Evolutionary conservation across 345 rosid species (phyloP).

Genomic region (Populus pruinosa): DNA sequence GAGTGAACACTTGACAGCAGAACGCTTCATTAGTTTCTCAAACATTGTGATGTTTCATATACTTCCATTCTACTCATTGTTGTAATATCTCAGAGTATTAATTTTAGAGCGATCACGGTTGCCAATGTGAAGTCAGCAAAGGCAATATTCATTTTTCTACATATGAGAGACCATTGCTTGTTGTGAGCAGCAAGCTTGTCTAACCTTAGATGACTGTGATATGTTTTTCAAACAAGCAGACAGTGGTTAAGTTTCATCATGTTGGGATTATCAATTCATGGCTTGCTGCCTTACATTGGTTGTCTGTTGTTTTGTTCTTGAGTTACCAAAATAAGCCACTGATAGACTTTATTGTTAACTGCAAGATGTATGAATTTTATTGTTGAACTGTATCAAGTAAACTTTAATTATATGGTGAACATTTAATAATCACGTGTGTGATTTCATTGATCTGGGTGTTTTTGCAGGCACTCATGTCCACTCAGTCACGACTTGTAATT

Average conservation of each 20-base stretch:
- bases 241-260: neutral
- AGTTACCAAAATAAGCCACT: neutral
- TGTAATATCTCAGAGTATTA: neutral
- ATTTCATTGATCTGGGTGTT: constrained; percentile 14
- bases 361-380: neutral
- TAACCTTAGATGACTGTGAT: neutral
- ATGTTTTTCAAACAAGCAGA: neutral
- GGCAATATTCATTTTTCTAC: neutral
- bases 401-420: neutral
- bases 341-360: neutral
- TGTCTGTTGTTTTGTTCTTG: neutral
- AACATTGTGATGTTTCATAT: neutral
- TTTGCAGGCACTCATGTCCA: constrained; percentile 84
- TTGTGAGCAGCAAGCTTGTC: neutral
- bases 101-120: neutral
- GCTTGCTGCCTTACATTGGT: neutral
- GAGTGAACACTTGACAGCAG: neutral
- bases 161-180: neutral
- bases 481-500: constrained; percentile 80
- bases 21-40: neutral
- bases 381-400: neutral
- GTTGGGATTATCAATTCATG: neutral
- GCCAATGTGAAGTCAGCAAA: neutral
- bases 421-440: neutral
- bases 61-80: neutral